Evolutionary conservation across 192 early-diverging fungal genomes (phyloP), one percentile per base, ranked within the genome.

Genomic region (Gryganskiella cystojenkinii): DNA sequence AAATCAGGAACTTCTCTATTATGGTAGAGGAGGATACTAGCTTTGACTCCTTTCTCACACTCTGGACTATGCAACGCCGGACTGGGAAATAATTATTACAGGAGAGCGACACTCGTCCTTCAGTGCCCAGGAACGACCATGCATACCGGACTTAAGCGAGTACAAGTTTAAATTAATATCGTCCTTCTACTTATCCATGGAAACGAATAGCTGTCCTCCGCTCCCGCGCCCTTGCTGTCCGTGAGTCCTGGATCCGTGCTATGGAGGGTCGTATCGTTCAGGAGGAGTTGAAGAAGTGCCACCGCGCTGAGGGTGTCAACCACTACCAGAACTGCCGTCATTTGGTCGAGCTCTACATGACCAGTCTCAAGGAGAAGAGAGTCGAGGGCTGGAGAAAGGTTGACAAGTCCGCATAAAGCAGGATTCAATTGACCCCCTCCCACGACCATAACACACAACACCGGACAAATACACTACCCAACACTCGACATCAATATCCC

Each of bases 251-350:
- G 92, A 91, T 99, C n/a, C 91, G 92, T 61, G 89, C 87, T 33
- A 91, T 95, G 90, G 95, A 97, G 84, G 86, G 93, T 57, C 88
- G 90, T 59, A 88, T 95, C 57, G 80, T 96, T 20, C 86, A 92
- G 63, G 88, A 96, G 60, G 93, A 95, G 86, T 85, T 97, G 57
- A 86, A 88, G 66, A 93, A 95, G 90, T 99, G 97, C 87, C 94
- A 96, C 82, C 84, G 88, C 33, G 89, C 92, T 47, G 95, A 99
- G 83, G 93, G 95, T 58, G 95, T 95, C 63, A 99, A 99, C 85
- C 93, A 95, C 81, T 88, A 92, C 82, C 86, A 97, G 71, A 97
- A 94, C 87, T 99, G 97, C 86, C 88, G 93, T 35, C 85, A 89
- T 22, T 84, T 99, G 19, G 88, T 88, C 9, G 87, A 93, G 61